Percentiles rank a stretch among this genome's conserved stretches.
Conservation (phyloP, 1,139 yeast species). For the Blastobotrys aristatus region DNA sequence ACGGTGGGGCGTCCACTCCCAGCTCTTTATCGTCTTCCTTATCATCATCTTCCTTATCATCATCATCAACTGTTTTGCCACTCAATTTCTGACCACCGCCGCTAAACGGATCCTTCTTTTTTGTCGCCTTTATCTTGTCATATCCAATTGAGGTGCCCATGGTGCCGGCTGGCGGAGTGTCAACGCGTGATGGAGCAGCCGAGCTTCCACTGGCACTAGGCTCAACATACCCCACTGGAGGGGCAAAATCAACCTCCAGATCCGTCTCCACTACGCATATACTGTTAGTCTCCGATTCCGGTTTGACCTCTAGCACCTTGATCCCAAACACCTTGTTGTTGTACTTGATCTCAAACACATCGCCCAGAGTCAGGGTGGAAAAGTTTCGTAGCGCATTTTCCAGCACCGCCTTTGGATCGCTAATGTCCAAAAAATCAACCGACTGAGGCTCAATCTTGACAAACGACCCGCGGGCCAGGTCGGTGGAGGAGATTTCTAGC, state of each 20-base stretch:
- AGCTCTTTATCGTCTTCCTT: constrained; percentile 35
- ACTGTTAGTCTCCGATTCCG: constrained; percentile 58
- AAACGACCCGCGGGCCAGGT: constrained; percentile 78
- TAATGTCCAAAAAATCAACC: constrained; percentile 84
- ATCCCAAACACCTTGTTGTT: constrained; percentile 76
- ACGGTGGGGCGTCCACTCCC: constrained; percentile 63
- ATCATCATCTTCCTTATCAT: too few species aligned
- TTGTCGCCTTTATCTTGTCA: constrained; percentile 41
- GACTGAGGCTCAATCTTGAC: constrained; percentile 96
- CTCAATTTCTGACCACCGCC: constrained; percentile 74
- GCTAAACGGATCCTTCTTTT: constrained; percentile 36
- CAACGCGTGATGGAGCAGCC: constrained; percentile 22
- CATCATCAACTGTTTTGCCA: constrained; percentile 44
- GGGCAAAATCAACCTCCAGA: constrained; percentile 95
- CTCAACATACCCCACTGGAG: constrained; percentile 97
- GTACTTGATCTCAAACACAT: constrained; percentile 79
- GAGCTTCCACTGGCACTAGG: constrained; percentile 38
- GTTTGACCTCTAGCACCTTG: constrained; percentile 82
- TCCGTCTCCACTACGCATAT: constrained; percentile 97
- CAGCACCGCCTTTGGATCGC: constrained; percentile 94
- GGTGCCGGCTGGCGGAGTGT: constrained; percentile 20
- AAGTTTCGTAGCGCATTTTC: constrained; percentile 89
- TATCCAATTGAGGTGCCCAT: constrained; percentile 67
- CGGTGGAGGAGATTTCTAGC: constrained; percentile 64
- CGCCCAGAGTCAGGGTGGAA: constrained; percentile 80